phyloP scores from a whole-genome alignment of 2,329 filamentous ascomycete species.

The Aspergillus sojae region DNA sequence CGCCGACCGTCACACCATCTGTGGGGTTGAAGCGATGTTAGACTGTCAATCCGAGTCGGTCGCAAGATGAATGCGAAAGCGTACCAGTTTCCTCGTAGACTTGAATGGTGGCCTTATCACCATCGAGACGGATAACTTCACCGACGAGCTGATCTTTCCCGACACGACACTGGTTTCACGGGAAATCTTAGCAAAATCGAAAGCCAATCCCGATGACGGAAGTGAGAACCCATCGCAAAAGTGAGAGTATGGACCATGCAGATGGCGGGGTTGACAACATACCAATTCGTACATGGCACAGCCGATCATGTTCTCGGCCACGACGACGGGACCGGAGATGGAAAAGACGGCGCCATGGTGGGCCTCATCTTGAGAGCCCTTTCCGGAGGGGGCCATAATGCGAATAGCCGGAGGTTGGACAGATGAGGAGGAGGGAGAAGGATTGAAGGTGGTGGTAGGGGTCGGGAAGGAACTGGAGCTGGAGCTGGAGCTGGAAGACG shows the following conservation, averaged over 20 bases:
- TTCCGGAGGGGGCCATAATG: conserved; percentile 48
- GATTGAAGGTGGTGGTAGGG: conserved; percentile 24
- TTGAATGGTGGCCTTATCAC: conserved; percentile 94
- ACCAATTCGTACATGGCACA: conserved; percentile 99
- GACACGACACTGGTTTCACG: conserved; percentile 72
- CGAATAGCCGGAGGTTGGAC: conserved; percentile 23
- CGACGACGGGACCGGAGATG: conserved; percentile 82
- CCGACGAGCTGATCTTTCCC: conserved; percentile 90
- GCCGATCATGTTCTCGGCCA: conserved; percentile 97
- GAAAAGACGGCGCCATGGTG: conserved; percentile 70
- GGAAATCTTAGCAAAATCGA: not conserved
- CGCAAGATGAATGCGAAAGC: conserved; percentile 14
- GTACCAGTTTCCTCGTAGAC: conserved; percentile 98
- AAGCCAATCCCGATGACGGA: not conserved
- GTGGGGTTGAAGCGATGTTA: conserved; percentile 10
- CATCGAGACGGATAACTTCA: conserved; percentile 97
- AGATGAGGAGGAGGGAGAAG: conserved; percentile 24
- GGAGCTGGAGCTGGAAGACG: conserved; percentile 27
- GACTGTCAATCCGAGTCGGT: conserved; percentile 13
- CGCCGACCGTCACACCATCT: conserved; percentile 92
- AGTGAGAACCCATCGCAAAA: not conserved
- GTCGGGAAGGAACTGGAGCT: conserved; percentile 35
- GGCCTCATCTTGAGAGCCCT: conserved; percentile 52
- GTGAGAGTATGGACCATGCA: not conserved
- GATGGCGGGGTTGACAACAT: conserved; percentile 38